Base-by-base conservation (phyloP, 805 yeast species). In the Pichia ethanolica region DNA sequence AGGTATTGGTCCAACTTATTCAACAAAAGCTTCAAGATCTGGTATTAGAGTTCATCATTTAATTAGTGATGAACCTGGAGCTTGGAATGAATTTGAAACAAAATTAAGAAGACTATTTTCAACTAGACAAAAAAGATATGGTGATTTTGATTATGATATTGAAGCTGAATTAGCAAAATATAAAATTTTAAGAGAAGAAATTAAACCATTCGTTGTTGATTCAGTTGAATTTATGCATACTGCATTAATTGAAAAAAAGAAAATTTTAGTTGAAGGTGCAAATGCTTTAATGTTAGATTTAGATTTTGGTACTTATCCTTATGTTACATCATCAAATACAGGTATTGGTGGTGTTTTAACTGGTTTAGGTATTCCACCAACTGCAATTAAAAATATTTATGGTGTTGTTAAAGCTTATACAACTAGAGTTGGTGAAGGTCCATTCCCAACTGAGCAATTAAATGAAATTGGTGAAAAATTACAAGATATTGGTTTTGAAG, bases 381-480 rank as follows among this genome's bases (percentile, higher is more conserved):
- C 75, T 56, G 71, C 82, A 54, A 84, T 93, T 60, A 78, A 75
- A 47, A 83, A 89, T 67, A 75, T 89, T 42, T 89, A 84, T 66
- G 99, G 99, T 70, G 99, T 93, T 28, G 98, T 91, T 43, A 93
- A 93, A 75, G 98, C 98, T 39, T 93, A 93, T 72, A 93, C 99
- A 42, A 93, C 99, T 36, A 83, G 99, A 71, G 99, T 93, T 49
- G 99, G 99, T 61, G 98, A 90, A 66, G 99, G 99, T 56, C 99
- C 99, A 34, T 93, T 93, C 86, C 97, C 99, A 54, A 84, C 98
- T 50, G 99, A 93, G 71, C 98, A 90, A 68, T 78, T 90, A 65
- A 89, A 91, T 68, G 82, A 72, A 36, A 80, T 73, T 44, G 99
- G 99, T 63, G 95, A 86, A 61, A 79, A 81, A 57, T 75, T 93